Percentiles rank a stretch among this genome's conserved stretches.
Conservation (phyloP, 352 stramenopile genomes). For the Pythium volutum region DNA sequence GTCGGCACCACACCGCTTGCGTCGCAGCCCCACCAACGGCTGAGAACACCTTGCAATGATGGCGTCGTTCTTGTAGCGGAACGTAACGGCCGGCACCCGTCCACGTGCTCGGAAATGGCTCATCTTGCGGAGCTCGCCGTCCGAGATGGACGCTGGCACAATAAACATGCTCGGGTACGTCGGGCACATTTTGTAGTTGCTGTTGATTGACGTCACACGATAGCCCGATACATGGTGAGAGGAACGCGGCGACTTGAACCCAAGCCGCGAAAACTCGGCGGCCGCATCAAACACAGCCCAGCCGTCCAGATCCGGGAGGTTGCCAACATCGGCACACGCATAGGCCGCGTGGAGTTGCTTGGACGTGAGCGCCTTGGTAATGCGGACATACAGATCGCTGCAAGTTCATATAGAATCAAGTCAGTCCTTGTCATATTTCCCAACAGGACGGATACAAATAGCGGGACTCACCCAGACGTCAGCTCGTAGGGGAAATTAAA, state of each 20-base stretch:
- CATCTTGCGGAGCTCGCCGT: conserved; percentile 87
- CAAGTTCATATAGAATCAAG: not conserved
- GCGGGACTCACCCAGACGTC: conserved; percentile 40
- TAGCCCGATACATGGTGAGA: conserved; percentile 48
- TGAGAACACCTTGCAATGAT: conserved; percentile 93
- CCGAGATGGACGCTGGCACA: conserved; percentile 90
- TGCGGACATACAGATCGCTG: conserved; percentile 63
- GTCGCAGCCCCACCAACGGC: conserved; percentile 92
- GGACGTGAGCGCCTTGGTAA: conserved; percentile 51
- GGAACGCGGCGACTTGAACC: conserved; percentile 43
- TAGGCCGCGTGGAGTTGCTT: conserved; percentile 59
- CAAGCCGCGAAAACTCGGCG: conserved; percentile 57
- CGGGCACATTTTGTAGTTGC: conserved; percentile 72
- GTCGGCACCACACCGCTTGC: conserved; percentile 90
- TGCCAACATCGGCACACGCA: conserved; percentile 31
- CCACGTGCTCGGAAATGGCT: conserved; percentile 90
- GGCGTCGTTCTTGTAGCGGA: conserved; percentile 86
- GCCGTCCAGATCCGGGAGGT: conserved; percentile 41
- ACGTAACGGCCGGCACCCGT: conserved; percentile 91
- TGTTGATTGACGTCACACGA: conserved; percentile 65
- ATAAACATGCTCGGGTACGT: conserved; percentile 86
- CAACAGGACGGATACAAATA: not conserved
- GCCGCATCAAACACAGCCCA: conserved; percentile 59
- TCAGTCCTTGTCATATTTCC: not conserved
- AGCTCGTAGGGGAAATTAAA: conserved; percentile 71